These are phyloP conservation scores for Ascochyta lentis DNA, from an alignment of 2,329 filamentous ascomycete species.

Conservation along the genomic window DNA sequence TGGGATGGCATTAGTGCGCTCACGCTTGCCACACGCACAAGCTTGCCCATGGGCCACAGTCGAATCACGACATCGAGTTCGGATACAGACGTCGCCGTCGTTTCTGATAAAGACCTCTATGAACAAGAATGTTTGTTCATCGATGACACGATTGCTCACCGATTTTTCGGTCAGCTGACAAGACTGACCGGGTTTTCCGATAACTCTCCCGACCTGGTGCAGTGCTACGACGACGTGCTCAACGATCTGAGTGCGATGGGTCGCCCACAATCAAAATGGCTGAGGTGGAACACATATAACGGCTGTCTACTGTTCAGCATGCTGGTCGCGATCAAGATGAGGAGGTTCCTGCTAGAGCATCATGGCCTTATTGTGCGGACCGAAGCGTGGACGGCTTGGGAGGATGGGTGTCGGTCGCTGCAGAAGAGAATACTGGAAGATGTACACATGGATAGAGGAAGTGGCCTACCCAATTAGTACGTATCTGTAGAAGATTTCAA, in stretches of 20 bases:
- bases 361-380: constrained; percentile 19
- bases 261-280: constrained; percentile 21
- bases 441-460: constrained; percentile 7
- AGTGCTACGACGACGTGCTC: constrained; percentile 19
- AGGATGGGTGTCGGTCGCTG: constrained; percentile 12
- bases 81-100: neutral
- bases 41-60: constrained; percentile 11
- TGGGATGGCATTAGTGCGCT: constrained; percentile 32
- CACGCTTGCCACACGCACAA: constrained; percentile 29
- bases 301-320: constrained; percentile 25
- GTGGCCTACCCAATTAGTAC: neutral
- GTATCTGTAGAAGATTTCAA: neutral
- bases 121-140: constrained; percentile 25
- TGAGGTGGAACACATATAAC: constrained; percentile 17
- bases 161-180: constrained; percentile 10
- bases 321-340: constrained; percentile 31
- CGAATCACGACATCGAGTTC: neutral
- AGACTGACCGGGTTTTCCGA: constrained; percentile 10
- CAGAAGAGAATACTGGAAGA: constrained; percentile 19
- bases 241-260: constrained; percentile 12
- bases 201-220: constrained; percentile 19
- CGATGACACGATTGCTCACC: constrained; percentile 2
- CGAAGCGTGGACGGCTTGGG: constrained; percentile 26
- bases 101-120: constrained; percentile 12
- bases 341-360: constrained; percentile 18